These are phyloP conservation scores for Chlamydomonas sphaeroides DNA, from an alignment of 139 green algal species.

Conservation along the genomic window DNA sequence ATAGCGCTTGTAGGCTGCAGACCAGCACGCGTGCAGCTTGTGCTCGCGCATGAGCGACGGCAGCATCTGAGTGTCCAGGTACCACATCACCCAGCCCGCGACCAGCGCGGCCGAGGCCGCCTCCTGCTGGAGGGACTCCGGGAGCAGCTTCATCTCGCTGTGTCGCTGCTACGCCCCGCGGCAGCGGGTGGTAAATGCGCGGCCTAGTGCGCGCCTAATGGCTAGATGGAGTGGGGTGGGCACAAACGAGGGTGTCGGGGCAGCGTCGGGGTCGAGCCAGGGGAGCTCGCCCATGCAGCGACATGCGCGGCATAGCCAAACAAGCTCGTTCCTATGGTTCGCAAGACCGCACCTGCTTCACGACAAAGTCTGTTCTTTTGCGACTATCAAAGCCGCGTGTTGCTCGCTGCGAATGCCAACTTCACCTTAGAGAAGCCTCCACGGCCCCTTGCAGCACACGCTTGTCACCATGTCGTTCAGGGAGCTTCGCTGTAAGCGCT, in stretches of 20 bases:
- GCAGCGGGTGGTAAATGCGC: conserved; percentile 3
- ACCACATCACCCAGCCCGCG: conserved; percentile 55
- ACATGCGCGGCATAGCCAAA: too few species aligned
- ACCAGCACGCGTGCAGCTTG: conserved; percentile 71
- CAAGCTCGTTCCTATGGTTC: too few species aligned
- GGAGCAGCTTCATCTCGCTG: conserved; percentile 46
- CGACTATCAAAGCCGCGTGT: too few species aligned
- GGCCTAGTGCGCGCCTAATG: conserved; percentile 14
- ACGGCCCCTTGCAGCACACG: background rate
- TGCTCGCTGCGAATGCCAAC: too few species aligned
- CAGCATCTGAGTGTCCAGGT: conserved; percentile 68
- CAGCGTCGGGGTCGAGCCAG: too few species aligned
- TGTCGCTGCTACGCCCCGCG: background rate
- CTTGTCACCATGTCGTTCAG: conserved; percentile 58
- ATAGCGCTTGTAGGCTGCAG: conserved; percentile 62
- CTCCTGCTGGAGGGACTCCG: conserved; percentile 61
- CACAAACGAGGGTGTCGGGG: too few species aligned
- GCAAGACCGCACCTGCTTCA: too few species aligned
- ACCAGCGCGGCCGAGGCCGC: conserved; percentile 52
- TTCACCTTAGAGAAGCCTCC: background rate
- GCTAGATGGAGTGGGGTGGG: too few species aligned
- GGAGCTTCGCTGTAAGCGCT: conserved; percentile 66
- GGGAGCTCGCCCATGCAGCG: too few species aligned
- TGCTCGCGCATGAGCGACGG: conserved; percentile 71
- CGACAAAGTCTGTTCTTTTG: too few species aligned